Evolutionary conservation across 164 flowering plant genomes (phyloP).

Genomic region (Cinnamomum chago): DNA sequence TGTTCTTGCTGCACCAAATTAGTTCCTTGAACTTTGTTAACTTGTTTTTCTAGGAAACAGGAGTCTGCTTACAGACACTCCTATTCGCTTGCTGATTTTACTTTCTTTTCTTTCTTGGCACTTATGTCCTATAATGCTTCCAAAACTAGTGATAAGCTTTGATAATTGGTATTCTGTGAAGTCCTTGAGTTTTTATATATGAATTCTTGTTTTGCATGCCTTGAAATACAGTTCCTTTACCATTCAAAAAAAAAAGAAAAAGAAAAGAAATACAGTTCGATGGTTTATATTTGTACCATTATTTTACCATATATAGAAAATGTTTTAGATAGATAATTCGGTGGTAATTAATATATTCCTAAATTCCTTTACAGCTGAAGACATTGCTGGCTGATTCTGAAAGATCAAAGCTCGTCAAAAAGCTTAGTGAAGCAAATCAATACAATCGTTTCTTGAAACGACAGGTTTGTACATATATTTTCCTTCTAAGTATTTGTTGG

Average conservation of each 20-base stretch:
- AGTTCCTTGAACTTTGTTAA: no score
- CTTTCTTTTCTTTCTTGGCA: no score
- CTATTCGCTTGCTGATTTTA: no score
- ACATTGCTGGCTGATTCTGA: slow-evolving; percentile 63
- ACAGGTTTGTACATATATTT: slow-evolving; percentile 44
- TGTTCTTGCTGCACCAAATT: no score
- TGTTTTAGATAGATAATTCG: not conserved
- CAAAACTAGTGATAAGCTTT: not conserved
- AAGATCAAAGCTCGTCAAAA: slow-evolving; percentile 60
- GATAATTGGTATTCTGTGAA: not conserved
- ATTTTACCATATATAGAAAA: not conserved
- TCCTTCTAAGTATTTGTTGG: not conserved
- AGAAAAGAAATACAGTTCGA: no score
- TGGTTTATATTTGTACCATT: no score
- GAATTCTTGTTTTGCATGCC: not conserved
- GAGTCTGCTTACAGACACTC: no score
- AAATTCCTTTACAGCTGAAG: slow-evolving; percentile 44
- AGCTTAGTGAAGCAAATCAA: slow-evolving; percentile 94
- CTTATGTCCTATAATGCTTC: not conserved
- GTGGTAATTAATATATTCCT: not conserved
- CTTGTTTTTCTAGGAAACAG: no score
- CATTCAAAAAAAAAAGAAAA: no score
- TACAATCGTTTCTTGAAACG: slow-evolving; percentile 82
- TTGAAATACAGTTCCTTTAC: no score
- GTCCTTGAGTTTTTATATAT: not conserved